Evolutionary conservation across 2,329 filamentous ascomycete genomes (phyloP).

Genomic region (Aspergillus pseudoviridinutans): DNA sequence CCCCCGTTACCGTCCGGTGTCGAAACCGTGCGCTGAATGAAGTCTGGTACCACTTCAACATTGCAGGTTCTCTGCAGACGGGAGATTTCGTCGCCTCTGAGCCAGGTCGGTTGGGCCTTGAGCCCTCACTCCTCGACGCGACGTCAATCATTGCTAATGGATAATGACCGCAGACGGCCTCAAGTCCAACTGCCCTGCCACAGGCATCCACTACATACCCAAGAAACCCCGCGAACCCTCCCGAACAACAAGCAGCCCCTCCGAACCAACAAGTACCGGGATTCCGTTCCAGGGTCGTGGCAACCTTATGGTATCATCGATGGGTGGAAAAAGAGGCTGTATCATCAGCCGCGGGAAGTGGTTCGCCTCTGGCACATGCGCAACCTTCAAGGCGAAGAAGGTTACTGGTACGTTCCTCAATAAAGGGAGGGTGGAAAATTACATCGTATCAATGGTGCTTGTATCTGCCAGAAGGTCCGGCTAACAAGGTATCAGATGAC

Average conservation of each 20-base stretch:
- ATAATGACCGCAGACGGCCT: conserved; percentile 45
- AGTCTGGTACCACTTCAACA: conserved; percentile 62
- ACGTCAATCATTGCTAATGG: neutral
- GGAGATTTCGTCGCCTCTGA: conserved; percentile 32
- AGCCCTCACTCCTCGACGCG: neutral
- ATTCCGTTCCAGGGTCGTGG: conserved; percentile 56
- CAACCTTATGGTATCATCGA: conserved; percentile 51
- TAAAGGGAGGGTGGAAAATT: neutral
- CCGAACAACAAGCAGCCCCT: conserved; percentile 30
- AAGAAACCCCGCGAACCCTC: conserved; percentile 47
- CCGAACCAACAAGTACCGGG: conserved; percentile 29
- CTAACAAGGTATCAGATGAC: conserved; percentile 15
- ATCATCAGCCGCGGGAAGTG: conserved; percentile 64
- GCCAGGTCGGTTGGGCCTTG: conserved; percentile 28
- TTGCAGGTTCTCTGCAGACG: conserved; percentile 43
- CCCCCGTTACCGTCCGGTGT: conserved; percentile 58
- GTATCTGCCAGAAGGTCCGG: neutral
- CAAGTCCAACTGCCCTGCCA: conserved; percentile 59
- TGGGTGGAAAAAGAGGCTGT: conserved; percentile 50
- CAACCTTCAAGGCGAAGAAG: conserved; percentile 46
- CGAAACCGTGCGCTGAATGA: conserved; percentile 47
- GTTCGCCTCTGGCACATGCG: conserved; percentile 65
- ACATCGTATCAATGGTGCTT: neutral
- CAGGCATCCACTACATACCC: conserved; percentile 61
- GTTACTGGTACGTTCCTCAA: conserved; percentile 24